Evolutionary conservation across 345 rosid genomes (phyloP).

Genomic region (Eucalyptus regnans): DNA sequence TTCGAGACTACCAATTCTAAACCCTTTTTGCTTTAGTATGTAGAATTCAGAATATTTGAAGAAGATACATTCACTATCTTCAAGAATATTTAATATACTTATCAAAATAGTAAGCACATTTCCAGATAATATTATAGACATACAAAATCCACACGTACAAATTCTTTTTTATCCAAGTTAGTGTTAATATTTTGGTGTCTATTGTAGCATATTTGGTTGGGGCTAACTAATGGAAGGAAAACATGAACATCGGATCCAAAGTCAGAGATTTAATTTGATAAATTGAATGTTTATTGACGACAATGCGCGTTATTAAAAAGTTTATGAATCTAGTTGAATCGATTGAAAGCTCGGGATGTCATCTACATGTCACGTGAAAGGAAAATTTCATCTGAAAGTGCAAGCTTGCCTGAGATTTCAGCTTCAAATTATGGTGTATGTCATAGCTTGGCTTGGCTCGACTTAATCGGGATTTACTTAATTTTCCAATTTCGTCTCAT

Average conservation of each 20-base stretch:
- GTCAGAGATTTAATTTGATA: rapidly evolving
- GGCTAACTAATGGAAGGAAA: not conserved
- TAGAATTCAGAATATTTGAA: rapidly evolving
- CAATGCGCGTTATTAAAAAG: rapidly evolving
- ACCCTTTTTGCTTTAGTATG: rapidly evolving
- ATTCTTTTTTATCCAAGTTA: not conserved
- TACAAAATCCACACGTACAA: rapidly evolving
- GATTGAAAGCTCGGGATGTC: rapidly evolving
- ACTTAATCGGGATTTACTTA: not conserved
- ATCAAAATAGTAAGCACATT: not conserved
- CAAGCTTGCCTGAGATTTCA: rapidly evolving
- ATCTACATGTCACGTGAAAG: rapidly evolving
- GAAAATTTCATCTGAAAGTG: not conserved
- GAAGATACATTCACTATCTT: not conserved
- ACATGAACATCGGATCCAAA: not conserved
- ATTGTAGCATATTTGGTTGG: too few species aligned
- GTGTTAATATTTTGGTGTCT: not conserved
- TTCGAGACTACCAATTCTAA: rapidly evolving
- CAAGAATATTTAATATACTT: not conserved
- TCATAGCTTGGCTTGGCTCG: not conserved
- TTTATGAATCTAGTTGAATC: not conserved
- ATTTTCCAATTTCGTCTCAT: not conserved
- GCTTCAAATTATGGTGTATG: not conserved
- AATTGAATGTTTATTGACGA: rapidly evolving
- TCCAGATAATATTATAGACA: not conserved